These are phyloP conservation scores for Dalechampia spathulata DNA, from an alignment of 441 rosid genomes.

Conservation along the genomic window DNA sequence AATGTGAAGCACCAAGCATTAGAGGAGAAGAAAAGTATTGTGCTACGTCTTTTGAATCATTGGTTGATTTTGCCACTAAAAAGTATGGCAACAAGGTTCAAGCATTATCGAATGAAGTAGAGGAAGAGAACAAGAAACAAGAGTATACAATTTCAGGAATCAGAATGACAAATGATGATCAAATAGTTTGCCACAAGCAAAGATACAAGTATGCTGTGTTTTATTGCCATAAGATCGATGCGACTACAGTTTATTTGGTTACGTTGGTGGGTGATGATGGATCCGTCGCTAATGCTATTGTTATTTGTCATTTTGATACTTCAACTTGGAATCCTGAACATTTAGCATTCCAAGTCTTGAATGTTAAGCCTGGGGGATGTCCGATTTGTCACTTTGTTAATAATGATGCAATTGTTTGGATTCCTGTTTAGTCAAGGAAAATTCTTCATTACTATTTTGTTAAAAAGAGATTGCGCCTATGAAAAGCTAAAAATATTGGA, in stretches of 20 bases:
- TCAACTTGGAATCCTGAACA: background rate
- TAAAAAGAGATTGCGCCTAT: no score
- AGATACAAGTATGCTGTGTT: background rate
- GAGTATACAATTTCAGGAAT: background rate
- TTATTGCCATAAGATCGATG: background rate
- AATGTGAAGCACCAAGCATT: background rate
- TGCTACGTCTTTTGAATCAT: no score
- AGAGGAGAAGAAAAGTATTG: background rate
- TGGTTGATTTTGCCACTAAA: background rate
- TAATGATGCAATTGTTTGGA: background rate
- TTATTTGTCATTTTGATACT: conserved; percentile 1
- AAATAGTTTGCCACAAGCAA: background rate
- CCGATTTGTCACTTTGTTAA: conserved; percentile 2
- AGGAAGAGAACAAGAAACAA: background rate
- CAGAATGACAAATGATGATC: background rate
- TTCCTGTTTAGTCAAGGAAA: background rate
- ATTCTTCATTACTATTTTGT: no score
- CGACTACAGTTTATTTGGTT: background rate
- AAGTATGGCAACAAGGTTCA: background rate
- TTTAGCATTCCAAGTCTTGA: background rate
- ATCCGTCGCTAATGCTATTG: background rate
- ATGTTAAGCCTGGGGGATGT: background rate
- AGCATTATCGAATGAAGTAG: background rate
- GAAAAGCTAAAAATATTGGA: no score
- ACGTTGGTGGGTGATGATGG: background rate